phyloP scores from a whole-genome alignment of 495 filamentous ascomycete genomes.

The Hypoxylon rickii region DNA sequence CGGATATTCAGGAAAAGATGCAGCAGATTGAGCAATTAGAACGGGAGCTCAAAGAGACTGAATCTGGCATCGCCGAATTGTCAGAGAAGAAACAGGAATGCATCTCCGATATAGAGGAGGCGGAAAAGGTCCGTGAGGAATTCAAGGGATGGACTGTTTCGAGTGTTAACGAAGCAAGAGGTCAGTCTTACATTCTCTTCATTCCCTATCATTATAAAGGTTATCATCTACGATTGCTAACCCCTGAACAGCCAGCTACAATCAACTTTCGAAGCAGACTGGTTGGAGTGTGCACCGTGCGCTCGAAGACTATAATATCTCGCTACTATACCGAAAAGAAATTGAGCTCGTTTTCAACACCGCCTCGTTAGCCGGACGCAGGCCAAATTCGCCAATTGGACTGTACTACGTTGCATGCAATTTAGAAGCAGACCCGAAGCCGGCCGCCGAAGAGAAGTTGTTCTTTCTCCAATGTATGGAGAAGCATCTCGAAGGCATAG shows the following conservation, averaged over 20 bases:
- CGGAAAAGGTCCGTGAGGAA: conserved; percentile 82
- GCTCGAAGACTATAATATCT: conserved; percentile 58
- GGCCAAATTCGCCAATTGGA: conserved; percentile 45
- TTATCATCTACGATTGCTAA: conserved; percentile 8
- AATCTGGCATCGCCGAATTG: conserved; percentile 61
- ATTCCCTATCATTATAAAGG: conserved; percentile 1
- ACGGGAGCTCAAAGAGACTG: conserved; percentile 64
- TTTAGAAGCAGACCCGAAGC: conserved; percentile 52
- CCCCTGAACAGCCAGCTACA: conserved; percentile 62
- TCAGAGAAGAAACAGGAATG: conserved; percentile 69
- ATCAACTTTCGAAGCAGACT: conserved; percentile 66
- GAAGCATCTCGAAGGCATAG: conserved; percentile 58
- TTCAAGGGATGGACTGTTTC: conserved; percentile 84
- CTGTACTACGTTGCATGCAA: conserved; percentile 60
- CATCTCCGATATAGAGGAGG: conserved; percentile 74
- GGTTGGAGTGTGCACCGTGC: conserved; percentile 81
- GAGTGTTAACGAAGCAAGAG: conserved; percentile 76
- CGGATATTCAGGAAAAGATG: conserved; percentile 70
- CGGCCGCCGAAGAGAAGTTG: conserved; percentile 58
- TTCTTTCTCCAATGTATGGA: conserved; percentile 73
- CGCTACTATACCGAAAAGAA: conserved; percentile 77
- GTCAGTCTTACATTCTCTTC: conserved; percentile 47
- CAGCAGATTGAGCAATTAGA: conserved; percentile 66
- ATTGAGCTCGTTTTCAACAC: conserved; percentile 79
- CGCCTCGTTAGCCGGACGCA: conserved; percentile 54